Percentiles rank a stretch among this genome's conserved stretches.
Conservation (phyloP, 768 basidiomycete genomes). For the Harrya chromipes region DNA sequence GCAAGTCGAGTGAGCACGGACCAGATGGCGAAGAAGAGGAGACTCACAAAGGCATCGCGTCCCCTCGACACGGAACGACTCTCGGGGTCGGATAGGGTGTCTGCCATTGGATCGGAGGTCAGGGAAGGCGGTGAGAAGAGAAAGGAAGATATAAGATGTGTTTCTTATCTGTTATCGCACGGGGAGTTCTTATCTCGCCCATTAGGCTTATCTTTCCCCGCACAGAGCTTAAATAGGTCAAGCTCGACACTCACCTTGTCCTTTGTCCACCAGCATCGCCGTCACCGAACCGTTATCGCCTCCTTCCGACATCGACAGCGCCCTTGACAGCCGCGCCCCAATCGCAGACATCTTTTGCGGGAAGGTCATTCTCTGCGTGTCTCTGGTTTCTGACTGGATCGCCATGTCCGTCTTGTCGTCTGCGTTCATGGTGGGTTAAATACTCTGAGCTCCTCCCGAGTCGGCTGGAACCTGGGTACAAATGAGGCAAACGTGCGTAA, state of each 20-base stretch:
- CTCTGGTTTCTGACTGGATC: not conserved
- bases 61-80: conserved; percentile 55
- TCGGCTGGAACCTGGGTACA: not conserved
- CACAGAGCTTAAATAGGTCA: conserved; percentile 4
- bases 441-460: not conserved
- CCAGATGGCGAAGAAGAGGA: not conserved
- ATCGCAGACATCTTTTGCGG: conserved; percentile 20
- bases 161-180: conserved; percentile 22
- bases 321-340: conserved; percentile 14
- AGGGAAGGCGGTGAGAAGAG: conserved; percentile 3
- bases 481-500: conserved; percentile 16
- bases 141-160: not conserved
- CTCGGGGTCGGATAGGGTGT: conserved; percentile 22
- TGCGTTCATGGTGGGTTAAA: conserved; percentile 9
- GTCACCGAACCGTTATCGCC: not conserved
- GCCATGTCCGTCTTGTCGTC: conserved; percentile 9
- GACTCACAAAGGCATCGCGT: conserved; percentile 55
- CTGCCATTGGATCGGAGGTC: conserved; percentile 19
- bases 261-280: conserved; percentile 15
- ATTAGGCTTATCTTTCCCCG: conserved; percentile 15
- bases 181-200: conserved; percentile 14
- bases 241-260: conserved; percentile 4
- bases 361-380: conserved; percentile 8
- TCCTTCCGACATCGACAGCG: conserved; percentile 9
- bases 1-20: not conserved